Percentiles rank a stretch among this genome's conserved stretches.
phyloP scores from a whole-genome alignment of 2,329 filamentous ascomycete species.

The Pezicula radicicola region DNA sequence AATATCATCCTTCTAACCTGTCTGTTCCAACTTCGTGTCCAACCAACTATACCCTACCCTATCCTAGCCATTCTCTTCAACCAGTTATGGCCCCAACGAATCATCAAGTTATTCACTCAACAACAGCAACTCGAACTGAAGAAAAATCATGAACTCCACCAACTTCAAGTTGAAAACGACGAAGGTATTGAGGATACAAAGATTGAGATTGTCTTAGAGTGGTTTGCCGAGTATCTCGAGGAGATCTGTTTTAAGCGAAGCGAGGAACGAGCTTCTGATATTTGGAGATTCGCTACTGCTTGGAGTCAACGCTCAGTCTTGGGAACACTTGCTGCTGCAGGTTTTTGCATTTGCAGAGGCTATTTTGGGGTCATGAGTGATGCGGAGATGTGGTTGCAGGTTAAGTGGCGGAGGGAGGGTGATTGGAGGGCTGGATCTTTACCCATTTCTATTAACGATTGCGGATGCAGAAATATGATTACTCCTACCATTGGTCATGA shows the following conservation, averaged over 20 bases:
- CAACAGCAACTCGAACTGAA: neutral
- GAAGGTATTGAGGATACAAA: neutral
- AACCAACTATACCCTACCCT: slow-evolving; percentile 13
- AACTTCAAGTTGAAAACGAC: neutral
- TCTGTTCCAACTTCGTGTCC: slow-evolving; percentile 13
- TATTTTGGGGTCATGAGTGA: slow-evolving; percentile 45
- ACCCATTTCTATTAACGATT: neutral
- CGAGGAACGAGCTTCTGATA: neutral
- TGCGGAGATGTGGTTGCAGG: slow-evolving; percentile 52
- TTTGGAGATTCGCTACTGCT: slow-evolving; percentile 10
- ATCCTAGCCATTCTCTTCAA: slow-evolving; percentile 9
- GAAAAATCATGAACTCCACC: too few relatives aligned
- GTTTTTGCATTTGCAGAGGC: slow-evolving; percentile 45
- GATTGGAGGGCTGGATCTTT: slow-evolving; percentile 13
- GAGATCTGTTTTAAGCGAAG: neutral
- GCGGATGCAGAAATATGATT: too few relatives aligned
- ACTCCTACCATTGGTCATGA: too few relatives aligned
- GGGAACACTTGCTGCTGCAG: slow-evolving; percentile 49
- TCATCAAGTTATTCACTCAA: slow-evolving; percentile 1
- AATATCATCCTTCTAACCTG: slow-evolving; percentile 15
- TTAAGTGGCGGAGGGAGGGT: slow-evolving; percentile 47
- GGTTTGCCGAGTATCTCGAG: slow-evolving; percentile 8
- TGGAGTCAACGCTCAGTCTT: slow-evolving; percentile 45
- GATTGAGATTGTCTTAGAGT: slow-evolving; percentile 1
- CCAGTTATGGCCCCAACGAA: neutral